Evolutionary conservation across 495 filamentous ascomycete species (phyloP).

Genomic region (Penicillium verhagenii): DNA sequence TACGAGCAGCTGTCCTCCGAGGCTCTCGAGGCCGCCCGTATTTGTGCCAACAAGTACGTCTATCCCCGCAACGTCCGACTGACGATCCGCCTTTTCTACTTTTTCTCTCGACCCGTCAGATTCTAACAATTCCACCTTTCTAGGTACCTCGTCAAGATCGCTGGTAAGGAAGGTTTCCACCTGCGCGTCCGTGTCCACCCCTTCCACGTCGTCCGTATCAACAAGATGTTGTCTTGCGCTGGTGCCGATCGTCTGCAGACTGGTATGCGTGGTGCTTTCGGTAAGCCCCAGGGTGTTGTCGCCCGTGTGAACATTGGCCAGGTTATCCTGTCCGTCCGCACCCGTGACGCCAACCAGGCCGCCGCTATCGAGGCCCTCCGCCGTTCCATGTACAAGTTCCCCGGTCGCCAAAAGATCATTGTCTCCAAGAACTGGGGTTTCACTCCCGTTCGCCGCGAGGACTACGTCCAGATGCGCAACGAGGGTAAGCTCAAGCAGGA

Average conservation of each 20-base stretch:
- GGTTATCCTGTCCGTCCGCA: conserved; percentile 94
- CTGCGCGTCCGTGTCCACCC: conserved; percentile 97
- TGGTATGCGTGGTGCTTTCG: conserved; percentile 99
- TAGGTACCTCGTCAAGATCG: conserved; percentile 90
- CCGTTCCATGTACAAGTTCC: conserved; percentile 99
- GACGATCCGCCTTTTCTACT: no score
- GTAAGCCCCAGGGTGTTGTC: conserved; percentile 96
- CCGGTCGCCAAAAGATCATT: conserved; percentile 99
- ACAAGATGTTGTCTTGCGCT: conserved; percentile 99
- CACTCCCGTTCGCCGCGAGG: conserved; percentile 94
- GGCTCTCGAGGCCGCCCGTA: conserved; percentile 98
- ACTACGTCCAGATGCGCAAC: conserved; percentile 90
- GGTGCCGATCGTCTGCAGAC: conserved; percentile 99
- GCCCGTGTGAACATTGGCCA: conserved; percentile 99
- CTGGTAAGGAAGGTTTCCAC: conserved; percentile 99
- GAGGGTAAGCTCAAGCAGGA: conserved; percentile 88
- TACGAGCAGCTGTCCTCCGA: conserved; percentile 98
- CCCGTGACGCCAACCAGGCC: conserved; percentile 86
- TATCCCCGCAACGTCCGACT: background rate
- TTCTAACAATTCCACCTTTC: conserved; percentile 7
- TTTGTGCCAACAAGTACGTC: conserved; percentile 94
- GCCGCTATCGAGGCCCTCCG: conserved; percentile 97
- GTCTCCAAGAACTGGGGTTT: conserved; percentile 99
- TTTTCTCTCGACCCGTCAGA: background rate
- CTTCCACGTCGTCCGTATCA: conserved; percentile 99